Conservation (phyloP, 306 rosid species). For the Herpetospermum pedunculosum region DNA sequence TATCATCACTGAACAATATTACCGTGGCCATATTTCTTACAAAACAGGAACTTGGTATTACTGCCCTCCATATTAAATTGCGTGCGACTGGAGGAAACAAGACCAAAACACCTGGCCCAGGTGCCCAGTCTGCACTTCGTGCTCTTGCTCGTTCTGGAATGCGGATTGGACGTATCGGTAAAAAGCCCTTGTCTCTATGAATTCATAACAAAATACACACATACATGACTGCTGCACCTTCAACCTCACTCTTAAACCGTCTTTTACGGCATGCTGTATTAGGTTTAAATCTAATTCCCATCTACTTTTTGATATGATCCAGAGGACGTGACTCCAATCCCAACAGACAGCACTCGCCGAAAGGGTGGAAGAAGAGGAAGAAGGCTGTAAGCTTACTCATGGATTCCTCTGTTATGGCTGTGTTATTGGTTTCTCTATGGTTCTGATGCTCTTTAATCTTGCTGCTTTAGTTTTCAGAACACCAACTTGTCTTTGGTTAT, state of each 20-base stretch:
- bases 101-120: conserved; percentile 67
- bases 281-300: background rate
- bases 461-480: conserved; percentile 2
- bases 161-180: conserved; percentile 72
- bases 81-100: conserved; percentile 74
- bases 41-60: conserved; percentile 52
- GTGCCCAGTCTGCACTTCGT: conserved; percentile 68
- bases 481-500: background rate
- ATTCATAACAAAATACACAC: background rate
- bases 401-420: conserved; percentile 4
- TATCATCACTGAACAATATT: background rate
- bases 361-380: conserved; percentile 51
- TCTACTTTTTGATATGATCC: background rate
- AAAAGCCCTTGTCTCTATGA: background rate
- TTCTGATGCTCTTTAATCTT: conserved; percentile 5
- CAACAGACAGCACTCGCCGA: conserved; percentile 45
- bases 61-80: conserved; percentile 59
- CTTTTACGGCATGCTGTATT: background rate
- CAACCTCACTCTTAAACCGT: background rate
- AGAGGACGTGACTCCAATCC: conserved; percentile 53
- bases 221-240: background rate
- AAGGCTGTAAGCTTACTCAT: conserved; percentile 19
- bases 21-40: background rate
- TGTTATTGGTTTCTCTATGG: background rate
- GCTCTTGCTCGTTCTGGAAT: conserved; percentile 71